Evolutionary conservation across 768 basidiomycete species (phyloP), one percentile per base, ranked within the genome.

Genomic region (Asterophora parasitica): DNA sequence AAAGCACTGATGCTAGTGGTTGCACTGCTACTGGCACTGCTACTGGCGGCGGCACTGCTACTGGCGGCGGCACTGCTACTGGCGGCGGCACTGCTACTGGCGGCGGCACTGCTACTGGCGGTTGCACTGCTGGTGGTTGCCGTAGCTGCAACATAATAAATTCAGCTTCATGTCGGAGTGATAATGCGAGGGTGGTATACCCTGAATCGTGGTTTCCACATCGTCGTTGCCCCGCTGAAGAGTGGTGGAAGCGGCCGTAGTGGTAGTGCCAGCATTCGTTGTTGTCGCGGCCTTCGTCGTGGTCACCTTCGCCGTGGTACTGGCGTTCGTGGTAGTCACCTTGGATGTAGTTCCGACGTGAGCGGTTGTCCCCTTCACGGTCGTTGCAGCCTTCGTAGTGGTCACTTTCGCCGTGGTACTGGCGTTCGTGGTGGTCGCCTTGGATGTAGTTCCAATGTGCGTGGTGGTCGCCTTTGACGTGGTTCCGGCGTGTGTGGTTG

Each of bases 71-170:
- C n/a, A n/a, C n/a, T n/a, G n/a, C n/a, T n/a, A n/a, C n/a, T n/a
- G n/a, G n/a, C n/a, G n/a, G n/a, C n/a, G n/a, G n/a, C n/a, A n/a
- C n/a, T n/a, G n/a, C n/a, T n/a, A n/a, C n/a, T n/a, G n/a, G n/a
- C n/a, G n/a, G n/a, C n/a, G n/a, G n/a, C n/a, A n/a, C n/a, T n/a
- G n/a, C n/a, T n/a, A n/a, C n/a, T n/a, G n/a, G n/a, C n/a, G n/a
- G n/a, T n/a, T n/a, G n/a, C n/a, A n/a, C n/a, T 32, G 31, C 30
- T 49, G 20, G 48, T 42, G 13, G 48, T 49, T 26, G 19, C 10
- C 4, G 48, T 32, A 26, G 41, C 41, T 35, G 38, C 16, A 27
- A 6, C 17, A n/a, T 4, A 13, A 28, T 11, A 6, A 4, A 35
- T 11, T 35, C 6, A 35, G 13, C 15, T 16, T 16, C 13, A 12